A percentile compares a stretch with the other conserved stretches of the same genome.
Evolutionary conservation across 805 yeast species (phyloP).

Genomic region (Maudiozyma serrabonitensis): DNA sequence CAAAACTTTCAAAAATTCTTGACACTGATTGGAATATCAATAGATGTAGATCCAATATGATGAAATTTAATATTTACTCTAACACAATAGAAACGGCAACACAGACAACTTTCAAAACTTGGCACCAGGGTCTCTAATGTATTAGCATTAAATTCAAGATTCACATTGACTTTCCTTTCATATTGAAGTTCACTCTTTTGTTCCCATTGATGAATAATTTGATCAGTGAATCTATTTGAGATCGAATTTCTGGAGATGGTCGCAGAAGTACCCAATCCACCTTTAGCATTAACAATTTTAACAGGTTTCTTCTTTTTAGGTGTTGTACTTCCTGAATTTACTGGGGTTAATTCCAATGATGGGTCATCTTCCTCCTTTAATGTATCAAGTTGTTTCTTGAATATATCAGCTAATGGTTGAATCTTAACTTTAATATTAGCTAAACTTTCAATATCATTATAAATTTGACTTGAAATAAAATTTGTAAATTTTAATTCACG

Average conservation of each 20-base stretch:
- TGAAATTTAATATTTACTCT: conserved; percentile 36
- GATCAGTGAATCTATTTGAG: conserved; percentile 16
- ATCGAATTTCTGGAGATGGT: conserved; percentile 7
- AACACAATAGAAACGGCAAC: conserved; percentile 47
- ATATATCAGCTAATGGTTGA: conserved; percentile 13
- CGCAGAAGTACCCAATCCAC: conserved; percentile 2
- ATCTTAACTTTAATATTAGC: conserved; percentile 15
- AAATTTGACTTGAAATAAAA: conserved; percentile 18
- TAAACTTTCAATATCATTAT: conserved; percentile 25
- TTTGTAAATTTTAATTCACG: conserved; percentile 23
- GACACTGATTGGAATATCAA: conserved; percentile 12
- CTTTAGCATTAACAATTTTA: conserved; percentile 7
- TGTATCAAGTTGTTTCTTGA: conserved; percentile 23
- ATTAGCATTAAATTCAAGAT: conserved; percentile 21
- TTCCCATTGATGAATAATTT: conserved; percentile 22
- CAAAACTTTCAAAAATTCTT: conserved; percentile 3
- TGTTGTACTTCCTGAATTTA: background rate
- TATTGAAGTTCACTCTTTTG: conserved; percentile 25
- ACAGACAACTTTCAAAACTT: conserved; percentile 51
- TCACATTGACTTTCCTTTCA: conserved; percentile 22
- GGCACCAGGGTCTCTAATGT: conserved; percentile 43
- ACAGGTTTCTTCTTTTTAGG: background rate
- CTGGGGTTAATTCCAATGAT: background rate
- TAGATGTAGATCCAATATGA: conserved; percentile 6
- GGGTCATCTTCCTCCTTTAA: conserved; percentile 9